Percentiles rank a stretch among this genome's conserved stretches.
These are phyloP conservation scores for Termitomyces sp. DNA, from an alignment of 768 basidiomycete genomes.

Conservation along the genomic window DNA sequence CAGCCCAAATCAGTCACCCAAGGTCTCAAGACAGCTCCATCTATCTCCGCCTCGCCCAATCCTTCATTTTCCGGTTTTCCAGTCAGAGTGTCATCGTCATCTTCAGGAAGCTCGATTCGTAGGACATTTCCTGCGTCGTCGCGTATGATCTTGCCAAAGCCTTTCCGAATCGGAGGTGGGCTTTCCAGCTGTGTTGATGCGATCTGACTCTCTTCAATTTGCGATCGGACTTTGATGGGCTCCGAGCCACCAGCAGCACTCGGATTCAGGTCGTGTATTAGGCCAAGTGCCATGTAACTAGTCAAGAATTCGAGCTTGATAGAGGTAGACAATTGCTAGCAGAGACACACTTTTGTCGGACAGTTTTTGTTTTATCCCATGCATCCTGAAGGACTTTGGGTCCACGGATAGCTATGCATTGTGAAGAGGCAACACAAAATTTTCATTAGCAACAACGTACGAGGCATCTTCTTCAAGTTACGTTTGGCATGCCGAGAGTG, in stretches of 20 bases:
- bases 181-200: constrained; percentile 13
- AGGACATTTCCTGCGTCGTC: constrained; percentile 75
- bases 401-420: constrained; percentile 60
- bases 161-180: constrained; percentile 38
- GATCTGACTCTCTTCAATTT: constrained; percentile 7
- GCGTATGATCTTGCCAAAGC: constrained; percentile 77
- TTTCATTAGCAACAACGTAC: constrained; percentile 26
- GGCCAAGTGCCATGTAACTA: constrained; percentile 77
- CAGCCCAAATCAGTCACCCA: constrained; percentile 36
- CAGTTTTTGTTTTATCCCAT: constrained; percentile 86
- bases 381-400: constrained; percentile 76
- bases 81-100: constrained; percentile 31
- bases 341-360: constrained; percentile 78
- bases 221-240: constrained; percentile 18
- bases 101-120: constrained; percentile 58
- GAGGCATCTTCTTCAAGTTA: constrained; percentile 71
- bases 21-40: constrained; percentile 23
- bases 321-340: not conserved
- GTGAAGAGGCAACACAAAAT: not conserved
- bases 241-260: constrained; percentile 66
- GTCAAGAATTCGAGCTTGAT: not conserved
- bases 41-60: constrained; percentile 29
- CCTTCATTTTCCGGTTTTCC: constrained; percentile 34
- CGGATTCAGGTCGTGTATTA: constrained; percentile 63
- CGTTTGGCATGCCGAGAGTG: constrained; percentile 72